phyloP scores from a whole-genome alignment of 2,329 filamentous ascomycete genomes.

The Cordyceps pruinosa region DNA sequence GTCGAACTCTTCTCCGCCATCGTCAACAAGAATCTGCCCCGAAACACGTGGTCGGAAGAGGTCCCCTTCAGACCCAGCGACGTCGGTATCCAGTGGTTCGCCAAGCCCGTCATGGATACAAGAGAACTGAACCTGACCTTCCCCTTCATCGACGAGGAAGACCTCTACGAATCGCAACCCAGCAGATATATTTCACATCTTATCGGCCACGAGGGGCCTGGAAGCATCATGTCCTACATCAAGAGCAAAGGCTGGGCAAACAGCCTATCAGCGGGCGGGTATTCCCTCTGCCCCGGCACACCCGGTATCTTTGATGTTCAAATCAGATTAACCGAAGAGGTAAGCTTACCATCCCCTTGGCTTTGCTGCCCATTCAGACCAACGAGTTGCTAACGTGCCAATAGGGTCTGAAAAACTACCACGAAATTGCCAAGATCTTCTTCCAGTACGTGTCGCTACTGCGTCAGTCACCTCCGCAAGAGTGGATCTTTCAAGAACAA shows the following conservation, averaged over 20 bases:
- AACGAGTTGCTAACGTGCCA: slow-evolving; percentile 5
- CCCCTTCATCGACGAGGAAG: slow-evolving; percentile 77
- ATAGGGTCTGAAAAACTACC: slow-evolving; percentile 67
- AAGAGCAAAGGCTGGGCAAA: slow-evolving; percentile 90
- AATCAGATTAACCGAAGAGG: slow-evolving; percentile 77
- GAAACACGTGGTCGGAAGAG: slow-evolving; percentile 48
- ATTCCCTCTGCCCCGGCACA: slow-evolving; percentile 67
- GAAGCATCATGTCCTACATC: slow-evolving; percentile 83
- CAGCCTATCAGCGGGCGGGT: slow-evolving; percentile 68
- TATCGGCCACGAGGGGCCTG: slow-evolving; percentile 87
- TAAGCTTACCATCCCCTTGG: slow-evolving; percentile 23
- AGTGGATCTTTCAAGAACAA: slow-evolving; percentile 94
- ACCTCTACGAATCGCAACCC: slow-evolving; percentile 71
- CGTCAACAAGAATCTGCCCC: slow-evolving; percentile 70
- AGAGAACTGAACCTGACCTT: slow-evolving; percentile 75
- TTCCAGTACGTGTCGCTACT: slow-evolving; percentile 91
- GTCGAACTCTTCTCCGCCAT: slow-evolving; percentile 75
- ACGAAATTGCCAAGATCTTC: slow-evolving; percentile 72
- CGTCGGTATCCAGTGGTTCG: slow-evolving; percentile 66
- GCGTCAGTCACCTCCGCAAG: slow-evolving; percentile 68
- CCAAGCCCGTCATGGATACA: slow-evolving; percentile 86
- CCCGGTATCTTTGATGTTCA: slow-evolving; percentile 74
- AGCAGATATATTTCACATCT: slow-evolving; percentile 82
- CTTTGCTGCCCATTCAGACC: neutral
- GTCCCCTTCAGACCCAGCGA: slow-evolving; percentile 43